A percentile compares a stretch with the other conserved stretches of the same genome.
These are phyloP conservation scores for Cyclotella distinguenda DNA, from an alignment of 108 stramenopile genomes.

Conservation along the genomic window DNA sequence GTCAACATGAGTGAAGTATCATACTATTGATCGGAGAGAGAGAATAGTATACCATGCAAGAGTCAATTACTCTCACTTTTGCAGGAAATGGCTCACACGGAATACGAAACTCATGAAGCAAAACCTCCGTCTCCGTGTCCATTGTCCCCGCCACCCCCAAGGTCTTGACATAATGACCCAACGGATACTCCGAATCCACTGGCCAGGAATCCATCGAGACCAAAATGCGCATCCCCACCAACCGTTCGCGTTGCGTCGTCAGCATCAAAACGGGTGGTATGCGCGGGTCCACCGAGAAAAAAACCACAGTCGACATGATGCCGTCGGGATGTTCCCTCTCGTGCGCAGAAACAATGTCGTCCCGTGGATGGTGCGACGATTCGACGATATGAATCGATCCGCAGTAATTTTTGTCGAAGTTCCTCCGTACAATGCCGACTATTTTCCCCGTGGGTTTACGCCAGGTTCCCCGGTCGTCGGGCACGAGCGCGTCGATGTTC, in stretches of 20 bases:
- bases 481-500: conserved; percentile 62
- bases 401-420: conserved; percentile 67
- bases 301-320: conserved; percentile 69
- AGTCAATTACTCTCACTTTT: conserved; percentile 37
- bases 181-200: conserved; percentile 77
- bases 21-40: no score
- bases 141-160: conserved; percentile 90
- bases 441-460: conserved; percentile 82
- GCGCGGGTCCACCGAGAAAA: conserved; percentile 90
- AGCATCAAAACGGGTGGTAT: conserved; percentile 83
- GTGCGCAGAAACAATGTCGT: conserved; percentile 72
- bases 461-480: conserved; percentile 29
- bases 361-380: conserved; percentile 52
- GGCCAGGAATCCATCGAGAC: conserved; percentile 94
- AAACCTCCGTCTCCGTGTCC: conserved; percentile 94
- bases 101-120: conserved; percentile 94
- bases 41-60: background rate
- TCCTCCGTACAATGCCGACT: conserved; percentile 86
- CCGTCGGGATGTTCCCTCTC: conserved; percentile 83
- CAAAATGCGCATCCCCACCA: conserved; percentile 78
- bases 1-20: no score
- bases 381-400: conserved; percentile 65
- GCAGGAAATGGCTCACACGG: conserved; percentile 94
- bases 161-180: conserved; percentile 91
- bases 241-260: conserved; percentile 73